Evolutionary conservation across 306 rosid genomes (phyloP), one percentile per base, ranked within the genome.

Genomic region (Pterocarpus santalinus): DNA sequence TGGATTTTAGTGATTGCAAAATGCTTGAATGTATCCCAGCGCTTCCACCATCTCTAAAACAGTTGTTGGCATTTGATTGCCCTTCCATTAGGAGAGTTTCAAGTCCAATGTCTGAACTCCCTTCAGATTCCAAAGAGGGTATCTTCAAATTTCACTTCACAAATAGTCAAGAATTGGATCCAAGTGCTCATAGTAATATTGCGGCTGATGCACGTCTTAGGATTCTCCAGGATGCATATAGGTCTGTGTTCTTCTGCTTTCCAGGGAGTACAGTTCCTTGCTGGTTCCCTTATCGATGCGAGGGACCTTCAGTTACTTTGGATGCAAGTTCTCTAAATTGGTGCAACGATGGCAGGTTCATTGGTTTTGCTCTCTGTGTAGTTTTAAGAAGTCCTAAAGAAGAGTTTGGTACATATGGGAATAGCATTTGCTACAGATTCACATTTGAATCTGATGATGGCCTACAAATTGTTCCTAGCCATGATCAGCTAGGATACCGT

Each of bases 201-300:
- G 81, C 2, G 8, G 77, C 15, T 16, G 78, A 75, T 38, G 61
- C 77, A 47, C 5, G 76, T 57, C 28, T 17, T 22, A 81, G 55
- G 80, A 56, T 81, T 17, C 14, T 3, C 1, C 6, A 81, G 0
- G 70, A 73, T 56, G 70, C 81, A 57, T 75, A 67, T 16, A 58
- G 2, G 38, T 58, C 15, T 46, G 66, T 75, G 57, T 47, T 36
- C 65, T 81, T 32, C 15, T 75, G 81, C 28, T 82, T 75, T 75
- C 85, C 85, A 14, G 85, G 85, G 56, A 67, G 39, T 75, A 65
- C 3, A 67, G 57, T 81, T 81, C 85, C 85, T 58, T 2, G 9
- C 0, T 68, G 81, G 85, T 75, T 82, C 39, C 81, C 72, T 68
- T 58, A 15, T 58, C 49, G 57, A 1, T 2, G 39, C 11, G 1